Evolutionary conservation across 2,329 filamentous ascomycete species (phyloP).

Genomic region (Cytospora schulzeri): DNA sequence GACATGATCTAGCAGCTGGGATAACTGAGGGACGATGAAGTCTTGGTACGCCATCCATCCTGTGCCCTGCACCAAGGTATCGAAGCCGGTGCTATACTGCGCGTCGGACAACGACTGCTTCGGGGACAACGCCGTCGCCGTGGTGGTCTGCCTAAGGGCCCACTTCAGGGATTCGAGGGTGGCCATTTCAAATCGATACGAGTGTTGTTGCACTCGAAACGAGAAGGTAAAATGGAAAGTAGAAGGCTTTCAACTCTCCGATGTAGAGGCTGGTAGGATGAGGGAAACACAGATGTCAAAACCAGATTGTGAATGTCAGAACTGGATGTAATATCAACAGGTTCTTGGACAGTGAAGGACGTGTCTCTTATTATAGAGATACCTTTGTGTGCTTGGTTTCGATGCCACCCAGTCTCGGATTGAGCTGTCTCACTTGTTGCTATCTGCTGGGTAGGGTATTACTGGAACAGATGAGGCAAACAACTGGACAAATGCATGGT

Average conservation of each 20-base stretch:
- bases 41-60: constrained; percentile 47
- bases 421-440: neutral
- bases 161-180: constrained; percentile 16
- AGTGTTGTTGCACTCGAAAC: neutral
- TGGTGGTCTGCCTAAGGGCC: constrained; percentile 39
- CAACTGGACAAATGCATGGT: neutral
- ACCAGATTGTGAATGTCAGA: neutral
- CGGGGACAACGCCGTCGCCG: constrained; percentile 30
- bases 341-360: neutral
- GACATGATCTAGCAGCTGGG: constrained; percentile 43
- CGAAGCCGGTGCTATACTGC: constrained; percentile 53
- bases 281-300: neutral
- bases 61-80: constrained; percentile 41
- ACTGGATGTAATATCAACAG: neutral
- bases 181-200: neutral
- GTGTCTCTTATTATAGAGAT: neutral
- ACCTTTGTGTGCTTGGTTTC: neutral
- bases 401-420: neutral
- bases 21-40: constrained; percentile 56
- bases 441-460: neutral
- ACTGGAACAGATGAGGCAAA: neutral
- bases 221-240: neutral
- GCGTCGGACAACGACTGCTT: constrained; percentile 45
- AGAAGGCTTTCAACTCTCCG: neutral
- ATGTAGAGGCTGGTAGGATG: neutral